Base-by-base conservation (phyloP, 768 basidiomycete species). In the Trametes gibbosa region DNA sequence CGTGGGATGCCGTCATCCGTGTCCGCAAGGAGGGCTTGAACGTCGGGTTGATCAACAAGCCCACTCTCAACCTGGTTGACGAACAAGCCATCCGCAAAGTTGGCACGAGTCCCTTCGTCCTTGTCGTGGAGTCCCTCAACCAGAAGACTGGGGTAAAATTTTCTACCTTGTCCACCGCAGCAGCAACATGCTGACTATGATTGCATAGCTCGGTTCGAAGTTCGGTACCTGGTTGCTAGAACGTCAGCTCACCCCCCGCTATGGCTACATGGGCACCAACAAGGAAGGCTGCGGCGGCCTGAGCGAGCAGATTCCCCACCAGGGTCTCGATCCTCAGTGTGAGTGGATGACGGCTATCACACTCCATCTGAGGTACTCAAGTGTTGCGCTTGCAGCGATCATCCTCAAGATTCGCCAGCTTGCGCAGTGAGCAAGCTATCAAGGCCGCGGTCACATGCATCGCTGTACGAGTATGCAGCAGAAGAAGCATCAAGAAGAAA, bases 171-270 rank as follows among this genome's bases (percentile, higher is more conserved):
- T 10, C 16, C 41, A n/a, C 5, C 10, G 3, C 2, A 21, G 13
- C 12, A 16, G 10, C 19, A 3, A 13, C n/a, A 47, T 19, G 13
- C 47, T 14, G n/a, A 29, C 1, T 6, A 3, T 34, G 5, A 32
- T 0, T 23, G 21, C 42, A 1, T 23, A 82, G 77, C 87, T 92
- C 66, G 90, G 90, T 41, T 89, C 87, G 42, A 90, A 87, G 74
- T 88, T 83, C 67, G 92, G 92, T 23, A 91, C 91, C 0, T 94
- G 90, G 90, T 78, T 93, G 29, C 77, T 95, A 23, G 91, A 93
- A 73, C 87, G 92, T 65, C 76, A 79, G 65, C 83, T 93, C 59
- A 87, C 88, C 13, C 92, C 92, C 42, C 87, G 80, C 68, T 95
- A 87, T 68, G 84, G 80, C 14, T 91, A 93, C 77, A 86, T 94